Percentiles rank a stretch among this genome's conserved stretches.
Evolutionary conservation across 257 asterid genomes (phyloP).

Genomic region (Parsonsia alboflavescens): DNA sequence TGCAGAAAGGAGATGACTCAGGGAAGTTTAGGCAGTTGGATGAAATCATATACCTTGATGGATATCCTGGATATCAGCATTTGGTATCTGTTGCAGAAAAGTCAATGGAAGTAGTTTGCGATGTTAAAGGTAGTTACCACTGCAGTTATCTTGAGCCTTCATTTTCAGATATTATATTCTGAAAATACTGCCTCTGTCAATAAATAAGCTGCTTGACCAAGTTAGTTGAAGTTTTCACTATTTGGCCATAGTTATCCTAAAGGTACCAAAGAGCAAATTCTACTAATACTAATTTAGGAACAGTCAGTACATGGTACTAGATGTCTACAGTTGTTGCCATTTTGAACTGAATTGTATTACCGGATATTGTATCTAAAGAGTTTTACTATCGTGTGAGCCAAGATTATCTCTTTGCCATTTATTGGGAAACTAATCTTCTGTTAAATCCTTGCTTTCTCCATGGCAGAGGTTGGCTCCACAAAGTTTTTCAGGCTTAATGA

Average conservation of each 20-base stretch:
- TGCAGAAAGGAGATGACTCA: slow-evolving; percentile 75
- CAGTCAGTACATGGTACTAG: not conserved
- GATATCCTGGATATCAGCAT: slow-evolving; percentile 68
- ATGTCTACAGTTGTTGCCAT: not conserved
- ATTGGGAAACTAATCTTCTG: not conserved
- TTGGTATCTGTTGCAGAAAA: slow-evolving; percentile 60
- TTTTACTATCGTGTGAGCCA: not conserved
- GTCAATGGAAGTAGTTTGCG: slow-evolving; percentile 86
- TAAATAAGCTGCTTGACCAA: not conserved
- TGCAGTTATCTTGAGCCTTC: not conserved
- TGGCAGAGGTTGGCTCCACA: slow-evolving; percentile 70
- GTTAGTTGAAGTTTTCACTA: not conserved
- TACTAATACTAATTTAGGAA: not conserved
- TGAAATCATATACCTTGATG: slow-evolving; percentile 68
- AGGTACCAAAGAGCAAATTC: not conserved
- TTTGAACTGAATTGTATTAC: not conserved
- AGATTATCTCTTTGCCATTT: not conserved
- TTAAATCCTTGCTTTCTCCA: slow-evolving; percentile 10
- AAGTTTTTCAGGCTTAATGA: slow-evolving; percentile 90
- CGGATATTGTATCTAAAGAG: not conserved
- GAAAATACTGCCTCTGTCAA: not conserved
- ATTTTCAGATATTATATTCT: not conserved
- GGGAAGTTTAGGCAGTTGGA: slow-evolving; percentile 95
- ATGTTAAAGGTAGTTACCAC: slow-evolving; percentile 59
- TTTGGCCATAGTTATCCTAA: not conserved